phyloP scores from a whole-genome alignment of 129 eudicot genomes.

The Centaurea solstitialis region DNA sequence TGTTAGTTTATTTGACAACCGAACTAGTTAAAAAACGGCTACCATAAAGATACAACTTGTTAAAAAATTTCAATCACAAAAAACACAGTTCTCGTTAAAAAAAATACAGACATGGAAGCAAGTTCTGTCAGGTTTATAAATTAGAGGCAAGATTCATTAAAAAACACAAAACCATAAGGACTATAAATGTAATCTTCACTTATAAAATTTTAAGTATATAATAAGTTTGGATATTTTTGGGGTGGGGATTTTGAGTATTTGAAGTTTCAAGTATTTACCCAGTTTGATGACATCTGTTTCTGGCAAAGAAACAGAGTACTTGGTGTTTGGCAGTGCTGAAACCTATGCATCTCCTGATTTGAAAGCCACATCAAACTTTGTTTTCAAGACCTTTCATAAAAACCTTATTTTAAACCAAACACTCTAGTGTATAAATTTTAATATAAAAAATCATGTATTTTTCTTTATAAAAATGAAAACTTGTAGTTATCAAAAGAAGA shows the following conservation, averaged over 20 bases:
- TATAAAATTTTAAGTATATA: no score
- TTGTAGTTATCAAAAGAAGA: neutral
- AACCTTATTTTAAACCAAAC: neutral
- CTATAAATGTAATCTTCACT: neutral
- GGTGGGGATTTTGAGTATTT: neutral
- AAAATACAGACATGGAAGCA: neutral
- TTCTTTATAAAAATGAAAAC: no score
- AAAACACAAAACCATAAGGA: neutral
- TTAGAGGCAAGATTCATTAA: no score
- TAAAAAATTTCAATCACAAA: neutral
- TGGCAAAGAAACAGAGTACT: slow-evolving; percentile 27
- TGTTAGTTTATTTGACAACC: no score
- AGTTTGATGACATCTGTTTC: slow-evolving; percentile 17
- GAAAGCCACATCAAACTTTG: slow-evolving; percentile 32
- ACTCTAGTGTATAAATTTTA: neutral
- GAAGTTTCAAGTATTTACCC: slow-evolving; percentile 11
- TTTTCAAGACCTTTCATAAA: slow-evolving; percentile 13
- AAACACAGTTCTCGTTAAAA: neutral
- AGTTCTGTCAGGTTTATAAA: neutral
- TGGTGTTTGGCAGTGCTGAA: slow-evolving; percentile 26
- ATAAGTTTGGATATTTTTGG: neutral
- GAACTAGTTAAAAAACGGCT: neutral
- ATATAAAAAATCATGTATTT: neutral
- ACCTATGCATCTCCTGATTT: slow-evolving; percentile 38
- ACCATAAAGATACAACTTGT: neutral